Evolutionary conservation across 176 grass and related monocot species (phyloP).

Genomic region (Bonia amplexicaulis): DNA sequence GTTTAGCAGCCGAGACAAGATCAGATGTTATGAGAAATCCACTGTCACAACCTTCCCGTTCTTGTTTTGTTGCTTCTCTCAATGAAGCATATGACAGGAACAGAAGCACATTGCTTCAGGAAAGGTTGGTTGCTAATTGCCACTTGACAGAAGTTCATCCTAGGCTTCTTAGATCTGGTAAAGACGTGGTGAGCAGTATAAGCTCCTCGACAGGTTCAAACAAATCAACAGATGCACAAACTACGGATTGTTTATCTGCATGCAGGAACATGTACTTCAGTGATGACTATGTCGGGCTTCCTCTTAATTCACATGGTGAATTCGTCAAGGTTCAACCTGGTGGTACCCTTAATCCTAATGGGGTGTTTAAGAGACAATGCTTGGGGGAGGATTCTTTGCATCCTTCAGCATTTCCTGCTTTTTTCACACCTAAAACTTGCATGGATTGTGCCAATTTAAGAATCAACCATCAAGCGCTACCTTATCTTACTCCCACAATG

Average conservation of each 20-base stretch:
- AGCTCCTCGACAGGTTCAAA: conserved; percentile 64
- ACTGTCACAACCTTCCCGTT: conserved; percentile 19
- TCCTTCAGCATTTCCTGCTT: conserved; percentile 29
- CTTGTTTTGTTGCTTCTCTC: conserved; percentile 8
- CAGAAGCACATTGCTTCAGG: conserved; percentile 26
- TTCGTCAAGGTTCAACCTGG: conserved; percentile 58
- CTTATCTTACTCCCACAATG: conserved; percentile 22
- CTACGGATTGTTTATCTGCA: conserved; percentile 37
- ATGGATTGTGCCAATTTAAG: conserved; percentile 34
- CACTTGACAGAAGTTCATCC: conserved; percentile 26
- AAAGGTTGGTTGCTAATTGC: conserved; percentile 17
- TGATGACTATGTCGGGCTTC: conserved; percentile 61
- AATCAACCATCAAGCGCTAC: conserved; percentile 25
- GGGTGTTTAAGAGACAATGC: conserved; percentile 26
- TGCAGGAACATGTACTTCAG: conserved; percentile 27
- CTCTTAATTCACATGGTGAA: conserved; percentile 90
- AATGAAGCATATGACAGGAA: conserved; percentile 7
- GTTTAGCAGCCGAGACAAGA: conserved; percentile 27
- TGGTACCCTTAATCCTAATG: conserved; percentile 28
- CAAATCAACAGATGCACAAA: conserved; percentile 45
- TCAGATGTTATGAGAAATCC: conserved; percentile 17
- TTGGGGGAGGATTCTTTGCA: conserved; percentile 22
- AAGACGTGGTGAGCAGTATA: conserved; percentile 43
- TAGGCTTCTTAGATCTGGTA: conserved; percentile 35
- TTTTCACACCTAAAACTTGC: conserved; percentile 16